A percentile compares a stretch with the other conserved stretches of the same genome.
These are phyloP conservation scores for Gastrolobium bilobum DNA, from an alignment of 306 rosid species.

Conservation along the genomic window DNA sequence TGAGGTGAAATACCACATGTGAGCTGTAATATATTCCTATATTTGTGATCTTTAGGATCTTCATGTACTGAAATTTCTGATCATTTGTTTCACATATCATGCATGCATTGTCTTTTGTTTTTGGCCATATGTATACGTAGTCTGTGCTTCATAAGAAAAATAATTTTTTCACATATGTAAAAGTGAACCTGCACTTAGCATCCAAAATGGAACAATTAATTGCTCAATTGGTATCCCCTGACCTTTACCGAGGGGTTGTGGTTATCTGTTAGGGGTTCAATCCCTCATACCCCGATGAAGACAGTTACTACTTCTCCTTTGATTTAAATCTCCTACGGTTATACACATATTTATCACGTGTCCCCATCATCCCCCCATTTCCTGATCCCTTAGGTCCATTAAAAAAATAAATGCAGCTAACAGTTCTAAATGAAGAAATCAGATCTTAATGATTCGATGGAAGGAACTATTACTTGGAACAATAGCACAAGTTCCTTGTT, in stretches of 20 bases:
- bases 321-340: no score
- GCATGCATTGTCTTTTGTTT: neutral
- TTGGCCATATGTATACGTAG: neutral
- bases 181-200: neutral
- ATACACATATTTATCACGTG: no score
- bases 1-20: neutral
- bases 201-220: neutral
- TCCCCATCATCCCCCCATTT: neutral
- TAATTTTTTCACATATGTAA: neutral
- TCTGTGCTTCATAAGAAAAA: slow-evolving; percentile 5
- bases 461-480: slow-evolving; percentile 6
- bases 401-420: neutral
- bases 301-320: no score
- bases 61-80: neutral
- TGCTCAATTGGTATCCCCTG: neutral
- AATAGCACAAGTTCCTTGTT: neutral
- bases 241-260: neutral
- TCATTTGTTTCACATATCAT: neutral
- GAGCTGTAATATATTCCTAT: neutral
- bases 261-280: neutral
- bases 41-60: neutral
- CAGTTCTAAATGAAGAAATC: neutral
- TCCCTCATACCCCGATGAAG: neutral
- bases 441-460: neutral
- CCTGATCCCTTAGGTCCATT: neutral